Conservation (phyloP, 306 rosid species). For the Cicer cuneatum region DNA sequence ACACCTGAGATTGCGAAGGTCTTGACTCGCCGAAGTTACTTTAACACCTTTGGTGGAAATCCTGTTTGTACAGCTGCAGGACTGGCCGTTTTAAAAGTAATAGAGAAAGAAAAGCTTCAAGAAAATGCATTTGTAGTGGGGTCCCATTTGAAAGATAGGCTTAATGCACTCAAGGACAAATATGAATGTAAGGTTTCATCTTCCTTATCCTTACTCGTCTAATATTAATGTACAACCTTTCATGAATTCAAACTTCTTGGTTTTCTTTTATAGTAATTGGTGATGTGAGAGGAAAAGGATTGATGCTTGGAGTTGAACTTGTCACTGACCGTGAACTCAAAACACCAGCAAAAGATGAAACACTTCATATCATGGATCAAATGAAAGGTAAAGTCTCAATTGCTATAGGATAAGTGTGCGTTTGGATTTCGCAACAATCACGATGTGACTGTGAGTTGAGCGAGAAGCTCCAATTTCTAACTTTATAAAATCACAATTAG, state of each 20-base stretch:
- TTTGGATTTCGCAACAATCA: too few species aligned
- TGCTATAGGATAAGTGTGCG: not conserved
- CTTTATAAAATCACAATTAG: too few species aligned
- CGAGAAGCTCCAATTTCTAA: too few species aligned
- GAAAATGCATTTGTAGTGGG: constrained; percentile 82
- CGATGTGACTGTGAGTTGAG: too few species aligned
- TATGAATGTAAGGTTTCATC: constrained; percentile 63
- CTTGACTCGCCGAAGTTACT: constrained; percentile 76
- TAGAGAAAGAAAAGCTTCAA: constrained; percentile 90
- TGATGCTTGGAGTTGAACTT: constrained; percentile 92
- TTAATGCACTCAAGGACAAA: constrained; percentile 67
- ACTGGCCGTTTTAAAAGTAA: constrained; percentile 81
- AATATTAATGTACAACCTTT: not conserved
- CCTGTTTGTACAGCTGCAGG: constrained; percentile 96
- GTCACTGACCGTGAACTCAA: constrained; percentile 74
- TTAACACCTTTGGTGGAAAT: constrained; percentile 94
- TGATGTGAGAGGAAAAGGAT: constrained; percentile 88
- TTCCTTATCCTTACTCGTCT: constrained; percentile 12
- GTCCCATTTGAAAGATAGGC: constrained; percentile 72
- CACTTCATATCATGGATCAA: constrained; percentile 71
- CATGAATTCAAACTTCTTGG: not conserved
- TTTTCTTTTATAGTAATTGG: constrained; percentile 67
- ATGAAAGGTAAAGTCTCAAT: constrained; percentile 68
- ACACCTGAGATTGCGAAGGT: constrained; percentile 89
- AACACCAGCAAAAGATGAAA: constrained; percentile 89